Conservation (phyloP, 371 early-diverging fungal genomes). For the Aphelidium insulamus region DNA sequence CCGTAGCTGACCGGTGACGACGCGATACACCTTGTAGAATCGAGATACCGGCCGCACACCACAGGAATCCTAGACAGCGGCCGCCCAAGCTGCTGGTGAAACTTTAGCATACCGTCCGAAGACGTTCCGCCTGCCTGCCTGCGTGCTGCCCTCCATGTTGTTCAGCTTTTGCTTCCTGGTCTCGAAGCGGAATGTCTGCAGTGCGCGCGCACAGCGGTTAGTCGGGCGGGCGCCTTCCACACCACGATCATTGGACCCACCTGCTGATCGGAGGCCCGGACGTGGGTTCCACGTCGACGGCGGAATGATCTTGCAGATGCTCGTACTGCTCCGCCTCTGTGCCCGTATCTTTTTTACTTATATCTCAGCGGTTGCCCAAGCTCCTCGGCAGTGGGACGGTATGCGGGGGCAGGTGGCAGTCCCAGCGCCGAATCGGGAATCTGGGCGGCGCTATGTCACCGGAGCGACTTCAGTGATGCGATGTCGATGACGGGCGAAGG, state of each 20-base stretch:
- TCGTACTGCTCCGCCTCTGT: conserved; percentile 54
- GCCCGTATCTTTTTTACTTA: conserved; percentile 55
- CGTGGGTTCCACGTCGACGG: conserved; percentile 59
- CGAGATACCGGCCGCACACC: conserved; percentile 60
- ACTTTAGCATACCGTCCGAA: conserved; percentile 67
- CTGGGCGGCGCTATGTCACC: no score
- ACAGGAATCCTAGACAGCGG: conserved; percentile 51
- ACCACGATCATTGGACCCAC: conserved; percentile 15
- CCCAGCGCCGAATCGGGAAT: no score
- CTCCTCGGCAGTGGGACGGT: conserved; percentile 60
- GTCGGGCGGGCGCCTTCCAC: background rate
- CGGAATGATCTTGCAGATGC: conserved; percentile 82
- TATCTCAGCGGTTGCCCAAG: conserved; percentile 61
- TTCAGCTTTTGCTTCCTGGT: conserved; percentile 77
- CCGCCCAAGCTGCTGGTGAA: conserved; percentile 54
- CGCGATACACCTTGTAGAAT: conserved; percentile 53
- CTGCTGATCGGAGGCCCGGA: conserved; percentile 61
- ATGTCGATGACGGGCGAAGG: no score
- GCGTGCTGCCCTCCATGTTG: conserved; percentile 74
- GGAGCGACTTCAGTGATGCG: no score
- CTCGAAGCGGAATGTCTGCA: conserved; percentile 66
- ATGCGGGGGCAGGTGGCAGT: conserved; percentile 47
- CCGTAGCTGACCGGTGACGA: conserved; percentile 56
- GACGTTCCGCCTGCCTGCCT: conserved; percentile 60
- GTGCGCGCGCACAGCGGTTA: background rate